Evolutionary conservation across 2,329 filamentous ascomycete genomes (phyloP), one percentile per base, ranked within the genome.

Genomic region (Raffaelea arxii): DNA sequence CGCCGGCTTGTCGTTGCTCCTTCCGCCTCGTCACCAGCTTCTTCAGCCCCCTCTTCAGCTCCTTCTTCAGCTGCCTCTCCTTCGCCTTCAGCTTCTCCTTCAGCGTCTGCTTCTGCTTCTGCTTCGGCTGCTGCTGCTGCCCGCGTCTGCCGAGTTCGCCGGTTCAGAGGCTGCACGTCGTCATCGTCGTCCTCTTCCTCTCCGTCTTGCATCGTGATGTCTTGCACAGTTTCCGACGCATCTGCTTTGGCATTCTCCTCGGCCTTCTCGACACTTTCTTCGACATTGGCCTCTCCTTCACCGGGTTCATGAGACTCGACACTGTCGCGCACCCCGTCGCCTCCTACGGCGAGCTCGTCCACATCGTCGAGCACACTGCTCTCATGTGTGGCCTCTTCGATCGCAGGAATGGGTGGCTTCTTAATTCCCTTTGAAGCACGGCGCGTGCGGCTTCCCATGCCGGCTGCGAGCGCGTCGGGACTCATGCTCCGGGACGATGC

Each of bases 341-440:
- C n/a, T n/a, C n/a, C n/a, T n/a, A n/a, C n/a, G 14, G 16, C 32
- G 14, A n/a, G 32, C 32, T 36, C 32, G 14, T 9, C 32, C 44
- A 10, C 41, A 43, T 32, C 58, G 52, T 4, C 53, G 53, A 24
- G 21, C 25, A 54, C 27, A 38, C 49, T 58, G 56, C 67, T 74
- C 55, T 80, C 76, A 45, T 77, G 72, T 0, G 69, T 73, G 2
- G 68, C 74, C 53, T 78, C 76, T 45, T 70, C 64, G 5, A 61
- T 61, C 4, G 74, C 62, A 37, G 50, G 44, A 16, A 70, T 65
- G 0, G 71, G 68, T 1, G 65, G 64, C 46, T 67, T 67, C 57
- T 71, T 74, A 2, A 76, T 51, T 6, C 69, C 69, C 58, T 80
- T 80, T 16, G 62, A 59, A 16, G 67, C 71, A 37, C 76, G 71